A percentile compares a stretch with the other conserved stretches of the same genome.
Evolutionary conservation across 2,329 filamentous ascomycete species (phyloP).

Genomic region (Cladosporium sp.): DNA sequence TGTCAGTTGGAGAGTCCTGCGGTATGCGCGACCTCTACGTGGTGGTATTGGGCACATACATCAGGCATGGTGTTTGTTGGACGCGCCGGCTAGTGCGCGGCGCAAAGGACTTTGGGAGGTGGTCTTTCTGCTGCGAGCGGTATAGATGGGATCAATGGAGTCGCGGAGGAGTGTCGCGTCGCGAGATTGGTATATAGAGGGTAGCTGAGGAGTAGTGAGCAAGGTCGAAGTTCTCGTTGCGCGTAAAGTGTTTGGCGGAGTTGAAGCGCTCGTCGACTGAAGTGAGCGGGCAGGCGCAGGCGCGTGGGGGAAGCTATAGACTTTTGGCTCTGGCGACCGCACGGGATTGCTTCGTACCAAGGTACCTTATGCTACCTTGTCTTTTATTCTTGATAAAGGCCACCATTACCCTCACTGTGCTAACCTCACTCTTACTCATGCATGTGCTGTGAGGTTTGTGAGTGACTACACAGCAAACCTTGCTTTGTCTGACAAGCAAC

Average conservation of each 20-base stretch:
- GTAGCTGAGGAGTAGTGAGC: not conserved
- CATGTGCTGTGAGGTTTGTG: not conserved
- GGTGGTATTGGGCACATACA: slow-evolving; percentile 30
- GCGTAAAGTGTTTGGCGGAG: slow-evolving; percentile 12
- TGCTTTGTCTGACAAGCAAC: not conserved
- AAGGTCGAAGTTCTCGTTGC: not conserved
- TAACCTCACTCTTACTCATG: not conserved
- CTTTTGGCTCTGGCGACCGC: not conserved
- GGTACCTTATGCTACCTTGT: not conserved
- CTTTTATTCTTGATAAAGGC: not conserved
- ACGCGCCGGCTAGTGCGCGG: slow-evolving; percentile 18
- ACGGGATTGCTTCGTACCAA: not conserved
- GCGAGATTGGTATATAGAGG: not conserved
- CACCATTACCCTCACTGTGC: not conserved
- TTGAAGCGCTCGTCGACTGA: slow-evolving; percentile 16
- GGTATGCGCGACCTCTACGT: not conserved
- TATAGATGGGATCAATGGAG: not conserved
- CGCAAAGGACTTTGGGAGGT: slow-evolving; percentile 13
- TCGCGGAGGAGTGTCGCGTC: slow-evolving; percentile 5
- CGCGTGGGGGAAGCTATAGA: not conserved
- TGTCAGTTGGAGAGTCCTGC: slow-evolving; percentile 13
- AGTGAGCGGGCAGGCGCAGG: slow-evolving; percentile 6
- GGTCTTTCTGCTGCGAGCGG: not conserved
- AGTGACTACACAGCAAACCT: not conserved
- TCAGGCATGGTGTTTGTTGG: slow-evolving; percentile 37